Evolutionary conservation across 1,284 basidiomycete species (phyloP).

Genomic region (Malassezia restricta): DNA sequence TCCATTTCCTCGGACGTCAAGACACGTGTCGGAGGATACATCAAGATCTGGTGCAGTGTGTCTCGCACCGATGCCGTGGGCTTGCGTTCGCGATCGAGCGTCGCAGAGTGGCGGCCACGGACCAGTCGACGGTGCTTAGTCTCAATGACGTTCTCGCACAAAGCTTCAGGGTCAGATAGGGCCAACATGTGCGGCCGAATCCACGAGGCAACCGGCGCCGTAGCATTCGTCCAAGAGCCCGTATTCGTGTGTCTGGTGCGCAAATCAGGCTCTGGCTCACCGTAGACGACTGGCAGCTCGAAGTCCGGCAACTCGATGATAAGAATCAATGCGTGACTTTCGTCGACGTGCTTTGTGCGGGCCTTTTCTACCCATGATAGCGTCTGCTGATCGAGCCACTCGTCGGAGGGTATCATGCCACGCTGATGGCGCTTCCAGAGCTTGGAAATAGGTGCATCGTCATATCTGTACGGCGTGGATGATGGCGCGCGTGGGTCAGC

Average conservation of each 20-base stretch:
- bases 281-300: conserved; percentile 93
- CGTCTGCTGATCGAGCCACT: conserved; percentile 87
- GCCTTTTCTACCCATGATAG: conserved; percentile 80
- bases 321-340: conserved; percentile 53
- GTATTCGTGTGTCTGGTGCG: not conserved
- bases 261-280: conserved; percentile 49
- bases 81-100: conserved; percentile 87
- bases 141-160: conserved; percentile 85
- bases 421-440: conserved; percentile 91
- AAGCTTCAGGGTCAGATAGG: conserved; percentile 81
- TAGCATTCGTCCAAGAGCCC: not conserved
- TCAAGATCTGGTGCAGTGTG: conserved; percentile 75
- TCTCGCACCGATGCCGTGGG: conserved; percentile 87
- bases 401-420: conserved; percentile 80
- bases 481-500: conserved; percentile 73
- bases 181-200: conserved; percentile 56
- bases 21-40: conserved; percentile 75
- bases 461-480: conserved; percentile 55
- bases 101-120: conserved; percentile 83
- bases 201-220: conserved; percentile 36
- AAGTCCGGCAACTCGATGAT: conserved; percentile 95
- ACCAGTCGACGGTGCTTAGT: conserved; percentile 90
- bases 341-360: conserved; percentile 22
- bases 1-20: conserved; percentile 88
- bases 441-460: conserved; percentile 69